Conservation (phyloP, 2,329 filamentous ascomycete species). For the Diaporthe sp. region DNA sequence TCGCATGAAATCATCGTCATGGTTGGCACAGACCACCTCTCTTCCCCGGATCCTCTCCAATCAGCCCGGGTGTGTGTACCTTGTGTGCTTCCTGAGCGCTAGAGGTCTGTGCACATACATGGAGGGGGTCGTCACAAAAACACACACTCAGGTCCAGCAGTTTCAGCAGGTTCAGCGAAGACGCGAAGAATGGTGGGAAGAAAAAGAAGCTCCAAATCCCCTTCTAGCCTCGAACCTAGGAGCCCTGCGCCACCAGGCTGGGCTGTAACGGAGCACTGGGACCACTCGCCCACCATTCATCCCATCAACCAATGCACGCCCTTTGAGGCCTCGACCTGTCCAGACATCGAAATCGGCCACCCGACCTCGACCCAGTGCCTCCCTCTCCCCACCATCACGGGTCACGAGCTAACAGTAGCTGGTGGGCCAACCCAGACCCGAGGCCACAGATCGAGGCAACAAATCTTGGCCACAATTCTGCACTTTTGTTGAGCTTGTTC, state of each 20-base stretch:
- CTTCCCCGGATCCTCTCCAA: constrained; percentile 22
- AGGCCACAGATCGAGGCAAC: neutral
- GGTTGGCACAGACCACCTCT: constrained; percentile 11
- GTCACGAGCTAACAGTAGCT: neutral
- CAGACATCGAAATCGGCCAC: neutral
- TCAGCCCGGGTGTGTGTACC: neutral
- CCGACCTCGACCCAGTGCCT: neutral
- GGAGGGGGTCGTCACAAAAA: neutral
- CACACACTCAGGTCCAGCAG: neutral
- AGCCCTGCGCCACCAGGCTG: constrained; percentile 19
- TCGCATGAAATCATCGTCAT: constrained; percentile 24
- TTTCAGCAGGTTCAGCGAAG: neutral
- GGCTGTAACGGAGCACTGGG: neutral
- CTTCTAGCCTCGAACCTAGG: constrained; percentile 25
- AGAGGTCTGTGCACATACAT: neutral
- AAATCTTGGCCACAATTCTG: neutral
- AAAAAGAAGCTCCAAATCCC: constrained; percentile 16
- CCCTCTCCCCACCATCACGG: neutral
- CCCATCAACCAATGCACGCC: neutral
- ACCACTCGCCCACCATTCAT: neutral
- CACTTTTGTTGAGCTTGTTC: neutral
- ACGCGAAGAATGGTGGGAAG: neutral
- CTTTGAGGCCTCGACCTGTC: neutral
- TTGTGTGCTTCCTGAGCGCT: no score
- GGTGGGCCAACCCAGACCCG: neutral